Evolutionary conservation across 192 early-diverging fungal genomes (phyloP), one percentile per base, ranked within the genome.

Genomic region (Coemansia biformis): DNA sequence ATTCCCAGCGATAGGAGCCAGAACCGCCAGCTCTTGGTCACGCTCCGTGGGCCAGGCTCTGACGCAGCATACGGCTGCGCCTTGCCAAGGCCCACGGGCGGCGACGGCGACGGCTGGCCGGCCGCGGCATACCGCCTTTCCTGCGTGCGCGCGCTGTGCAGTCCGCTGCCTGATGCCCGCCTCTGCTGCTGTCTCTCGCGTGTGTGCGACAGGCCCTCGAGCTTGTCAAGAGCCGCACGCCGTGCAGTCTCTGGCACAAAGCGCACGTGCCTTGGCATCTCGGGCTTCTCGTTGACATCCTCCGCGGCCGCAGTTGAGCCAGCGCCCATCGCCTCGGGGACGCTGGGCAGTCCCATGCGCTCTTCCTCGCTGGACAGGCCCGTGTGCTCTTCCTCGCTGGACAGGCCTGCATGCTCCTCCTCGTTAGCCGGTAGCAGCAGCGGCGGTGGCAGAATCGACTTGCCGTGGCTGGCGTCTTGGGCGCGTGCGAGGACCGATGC

Each of bases 1-100:
- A 66, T 41, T 1, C 71, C 71, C 8, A 63, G 22, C 0, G 63
- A 62, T 3, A 75, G 39, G 10, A 75, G 48, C 54, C 71, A 75
- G 44, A 75, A 59, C 35, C 59, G 50, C 56, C 46, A 57, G 43
- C 54, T 66, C 21, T 33, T 14, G 14, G 53, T 12, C n/a, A 69
- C 41, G 18, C 32, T 52, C 16, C 24, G 24, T 6, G 24, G 24
- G 24, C 24, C 24, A 26, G 46, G 15, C 26, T 24, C 14, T 26
- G 12, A 7, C 24, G 8, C 7, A 11, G 16, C 16, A 18, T 8
- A 4, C 4, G 16, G 18, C n/a, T 32, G 15, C 23, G 14, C 13
- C 18, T 14, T 8, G 33, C 17, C 33, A 15, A 34, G 33, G 23
- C 24, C n/a, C n/a, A n/a, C n/a, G n/a, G n/a, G n/a, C n/a, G n/a